phyloP scores from a whole-genome alignment of 176 grass and related monocot species.

The Pontederia crassipes region DNA sequence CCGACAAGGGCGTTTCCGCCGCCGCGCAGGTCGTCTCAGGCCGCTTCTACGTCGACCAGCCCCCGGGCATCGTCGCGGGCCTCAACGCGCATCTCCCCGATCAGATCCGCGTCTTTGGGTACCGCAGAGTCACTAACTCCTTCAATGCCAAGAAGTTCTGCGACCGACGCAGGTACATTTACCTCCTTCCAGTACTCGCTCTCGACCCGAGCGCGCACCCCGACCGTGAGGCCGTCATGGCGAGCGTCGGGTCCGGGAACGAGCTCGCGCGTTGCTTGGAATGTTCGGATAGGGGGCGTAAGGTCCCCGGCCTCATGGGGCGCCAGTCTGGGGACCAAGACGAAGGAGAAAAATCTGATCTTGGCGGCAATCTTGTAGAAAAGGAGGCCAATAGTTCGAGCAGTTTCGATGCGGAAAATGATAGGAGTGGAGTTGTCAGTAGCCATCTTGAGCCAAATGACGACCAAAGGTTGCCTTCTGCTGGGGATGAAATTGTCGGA shows the following conservation, averaged over 20 bases:
- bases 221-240: slow-evolving; percentile 72
- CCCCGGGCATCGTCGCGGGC: slow-evolving; percentile 48
- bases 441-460: slow-evolving; percentile 15
- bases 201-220: slow-evolving; percentile 71
- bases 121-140: slow-evolving; percentile 67
- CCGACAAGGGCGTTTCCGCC: slow-evolving; percentile 88
- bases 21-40: slow-evolving; percentile 86
- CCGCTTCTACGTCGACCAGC: slow-evolving; percentile 77
- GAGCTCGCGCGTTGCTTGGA: slow-evolving; percentile 72
- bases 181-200: slow-evolving; percentile 72
- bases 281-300: slow-evolving; percentile 85
- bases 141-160: slow-evolving; percentile 94
- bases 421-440: background rate
- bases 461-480: background rate
- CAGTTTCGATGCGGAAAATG: background rate
- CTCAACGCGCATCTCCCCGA: slow-evolving; percentile 56
- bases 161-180: slow-evolving; percentile 64
- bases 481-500: background rate
- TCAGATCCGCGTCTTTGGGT: slow-evolving; percentile 76
- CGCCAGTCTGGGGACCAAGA: slow-evolving; percentile 24
- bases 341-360: slow-evolving; percentile 12
- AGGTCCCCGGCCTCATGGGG: slow-evolving; percentile 63
- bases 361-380: background rate
- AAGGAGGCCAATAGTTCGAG: background rate
- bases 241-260: slow-evolving; percentile 55